Evolutionary conservation across 2,329 filamentous ascomycete species (phyloP), one percentile per base, ranked within the genome.

Genomic region (Pleoardoris graminearum): DNA sequence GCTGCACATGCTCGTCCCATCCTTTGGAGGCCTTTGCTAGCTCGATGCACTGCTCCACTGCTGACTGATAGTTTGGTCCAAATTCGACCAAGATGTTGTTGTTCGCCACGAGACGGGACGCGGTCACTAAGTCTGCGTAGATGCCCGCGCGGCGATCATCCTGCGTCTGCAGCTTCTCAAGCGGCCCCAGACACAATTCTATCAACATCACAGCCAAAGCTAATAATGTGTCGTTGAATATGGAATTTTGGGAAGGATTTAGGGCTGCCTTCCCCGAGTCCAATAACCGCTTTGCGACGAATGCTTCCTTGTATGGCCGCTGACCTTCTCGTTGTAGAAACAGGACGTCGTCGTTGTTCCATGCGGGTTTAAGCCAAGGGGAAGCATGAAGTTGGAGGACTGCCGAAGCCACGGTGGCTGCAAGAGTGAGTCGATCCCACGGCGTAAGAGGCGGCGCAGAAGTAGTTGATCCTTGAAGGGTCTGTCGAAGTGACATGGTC

Each of bases 301-400:
- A 32, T 6, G 30, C 30, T 12, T 32, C 30, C 11, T 12, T 32
- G 30, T 32, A 32, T 3, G n/a, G 10, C 10, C 10, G 5, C 10
- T 14, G 30, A 4, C 30, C 30, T 12, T 32, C 30, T 22, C 22
- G 22, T 19, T 48, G 41, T 42, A 50, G 10, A 23, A 50, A 50
- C 23, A 50, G 4, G 2, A 50, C 35, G 27, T 43, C 27, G 21
- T 44, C 30, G 25, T 50, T 25, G 30, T 29, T 27, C 48, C 48
- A 50, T 25, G 37, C 32, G 16, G 37, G 35, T 32, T 50, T 43
- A 3, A 50, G 36, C 47, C 47, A 41, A 21, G 48, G 48, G n/a
- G 38, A 50, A 37, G 37, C 37, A 50, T 50, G 29, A 29, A 50
- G 38, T 17, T 50, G 37, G 16, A 35, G 37, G 19, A 50, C 38